phyloP scores from a whole-genome alignment of 768 basidiomycete genomes.

The Mrakia frigida region DNA sequence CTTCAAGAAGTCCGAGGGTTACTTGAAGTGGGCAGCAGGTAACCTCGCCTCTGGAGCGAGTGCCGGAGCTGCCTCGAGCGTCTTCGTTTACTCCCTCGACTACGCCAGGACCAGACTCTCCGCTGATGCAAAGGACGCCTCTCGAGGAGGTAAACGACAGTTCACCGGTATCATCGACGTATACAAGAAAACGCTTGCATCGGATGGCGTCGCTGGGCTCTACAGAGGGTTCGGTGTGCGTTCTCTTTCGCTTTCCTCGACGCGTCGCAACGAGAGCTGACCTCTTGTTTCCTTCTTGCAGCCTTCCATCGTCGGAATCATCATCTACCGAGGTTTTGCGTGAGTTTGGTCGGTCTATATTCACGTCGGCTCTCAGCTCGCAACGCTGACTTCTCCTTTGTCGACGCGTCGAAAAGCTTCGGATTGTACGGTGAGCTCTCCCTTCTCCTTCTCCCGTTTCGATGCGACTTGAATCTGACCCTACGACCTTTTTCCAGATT shows the following conservation, averaged over 20 bases:
- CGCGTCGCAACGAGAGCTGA: too few species aligned
- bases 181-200: conserved; percentile 40
- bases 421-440: conserved; percentile 85
- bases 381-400: too few species aligned
- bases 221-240: conserved; percentile 87
- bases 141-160: conserved; percentile 67
- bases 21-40: conserved; percentile 97
- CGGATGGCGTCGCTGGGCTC: conserved; percentile 96
- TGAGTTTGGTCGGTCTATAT: too few species aligned
- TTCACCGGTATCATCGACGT: conserved; percentile 87
- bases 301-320: conserved; percentile 97
- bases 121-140: conserved; percentile 79
- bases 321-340: conserved; percentile 98
- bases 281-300: neutral
- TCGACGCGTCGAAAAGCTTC: conserved; percentile 50
- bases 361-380: too few species aligned
- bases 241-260: neutral
- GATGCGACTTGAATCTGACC: neutral
- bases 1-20: conserved; percentile 93
- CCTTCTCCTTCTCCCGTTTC: conserved; percentile 44
- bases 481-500: conserved; percentile 33
- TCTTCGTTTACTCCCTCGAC: conserved; percentile 99
- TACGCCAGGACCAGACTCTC: conserved; percentile 99
- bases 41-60: conserved; percentile 87
- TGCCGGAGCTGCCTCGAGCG: conserved; percentile 94